phyloP scores from a whole-genome alignment of 192 early-diverging fungal genomes.

The Backusella westeae region DNA sequence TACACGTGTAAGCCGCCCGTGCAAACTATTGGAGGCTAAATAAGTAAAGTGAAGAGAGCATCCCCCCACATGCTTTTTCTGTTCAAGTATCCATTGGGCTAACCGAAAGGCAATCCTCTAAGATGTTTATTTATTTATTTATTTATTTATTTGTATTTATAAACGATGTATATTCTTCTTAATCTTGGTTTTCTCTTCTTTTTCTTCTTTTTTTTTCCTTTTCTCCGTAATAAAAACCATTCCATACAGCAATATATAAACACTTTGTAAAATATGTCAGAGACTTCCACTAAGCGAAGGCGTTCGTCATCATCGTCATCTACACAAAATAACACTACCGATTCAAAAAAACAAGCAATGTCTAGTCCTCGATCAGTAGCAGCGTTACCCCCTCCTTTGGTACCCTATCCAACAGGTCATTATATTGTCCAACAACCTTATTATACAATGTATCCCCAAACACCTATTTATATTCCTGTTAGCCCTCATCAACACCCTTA shows the following conservation, averaged over 20 bases:
- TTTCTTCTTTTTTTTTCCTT: background rate
- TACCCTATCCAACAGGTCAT: slow-evolving; percentile 5
- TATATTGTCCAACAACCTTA: slow-evolving; percentile 5
- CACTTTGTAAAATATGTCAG: background rate
- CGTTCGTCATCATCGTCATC: background rate
- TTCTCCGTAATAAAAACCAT: background rate
- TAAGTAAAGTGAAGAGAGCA: background rate
- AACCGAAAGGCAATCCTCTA: background rate
- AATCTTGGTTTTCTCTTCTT: background rate
- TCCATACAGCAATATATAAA: background rate
- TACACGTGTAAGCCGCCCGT: background rate
- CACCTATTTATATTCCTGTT: slow-evolving; percentile 9
- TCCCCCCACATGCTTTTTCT: background rate
- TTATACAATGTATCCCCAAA: slow-evolving; percentile 7
- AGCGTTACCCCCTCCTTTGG: slow-evolving; percentile 6
- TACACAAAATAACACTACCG: background rate
- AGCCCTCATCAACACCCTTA: slow-evolving; percentile 9
- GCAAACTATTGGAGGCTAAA: slow-evolving; percentile 1
- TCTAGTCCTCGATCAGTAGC: background rate
- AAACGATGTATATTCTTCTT: background rate
- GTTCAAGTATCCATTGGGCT: background rate
- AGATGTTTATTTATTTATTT: background rate
- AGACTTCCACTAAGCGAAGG: slow-evolving; percentile 6
- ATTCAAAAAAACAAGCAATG: background rate
- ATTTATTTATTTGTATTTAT: background rate